Conservation (phyloP, 2,329 filamentous ascomycete species). For the Bisporella sp. region DNA sequence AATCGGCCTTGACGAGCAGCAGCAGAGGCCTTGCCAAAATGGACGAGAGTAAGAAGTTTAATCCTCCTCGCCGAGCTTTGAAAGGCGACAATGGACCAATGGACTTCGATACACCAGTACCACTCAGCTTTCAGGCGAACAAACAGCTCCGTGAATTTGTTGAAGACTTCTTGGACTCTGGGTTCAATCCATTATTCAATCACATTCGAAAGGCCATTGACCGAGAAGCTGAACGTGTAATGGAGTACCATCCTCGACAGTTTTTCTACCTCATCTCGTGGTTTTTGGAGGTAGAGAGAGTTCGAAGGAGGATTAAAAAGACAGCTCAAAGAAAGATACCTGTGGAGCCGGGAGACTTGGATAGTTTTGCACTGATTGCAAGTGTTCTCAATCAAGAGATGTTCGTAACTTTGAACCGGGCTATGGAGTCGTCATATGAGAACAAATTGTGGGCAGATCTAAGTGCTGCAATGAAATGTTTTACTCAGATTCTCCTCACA, state of each 20-base stretch:
- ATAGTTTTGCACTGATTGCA: conserved; percentile 81
- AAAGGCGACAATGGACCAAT: conserved; percentile 58
- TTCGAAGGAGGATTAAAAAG: conserved; percentile 56
- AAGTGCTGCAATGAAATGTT: conserved; percentile 84
- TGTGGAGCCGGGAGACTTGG: conserved; percentile 45
- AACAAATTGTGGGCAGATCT: conserved; percentile 83
- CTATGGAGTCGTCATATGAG: conserved; percentile 72
- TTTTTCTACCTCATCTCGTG: conserved; percentile 90
- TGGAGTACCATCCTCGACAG: conserved; percentile 70
- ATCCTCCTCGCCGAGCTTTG: conserved; percentile 61
- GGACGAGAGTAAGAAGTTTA: conserved; percentile 85
- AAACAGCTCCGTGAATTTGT: conserved; percentile 74
- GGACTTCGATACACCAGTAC: conserved; percentile 69
- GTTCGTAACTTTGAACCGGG: conserved; percentile 79
- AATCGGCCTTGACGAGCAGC: conserved; percentile 71
- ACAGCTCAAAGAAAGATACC: conserved; percentile 41
- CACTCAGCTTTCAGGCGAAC: conserved; percentile 67
- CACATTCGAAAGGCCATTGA: conserved; percentile 86
- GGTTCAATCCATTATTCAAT: conserved; percentile 86
- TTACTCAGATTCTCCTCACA: conserved; percentile 87
- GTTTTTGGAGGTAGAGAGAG: conserved; percentile 84
- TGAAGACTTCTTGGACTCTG: conserved; percentile 87
- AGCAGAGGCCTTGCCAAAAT: conserved; percentile 75
- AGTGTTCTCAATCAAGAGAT: conserved; percentile 90
- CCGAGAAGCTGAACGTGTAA: conserved; percentile 75